Conservation (phyloP, 352 stramenopile genomes). For the Phytophthora sansomeana region DNA sequence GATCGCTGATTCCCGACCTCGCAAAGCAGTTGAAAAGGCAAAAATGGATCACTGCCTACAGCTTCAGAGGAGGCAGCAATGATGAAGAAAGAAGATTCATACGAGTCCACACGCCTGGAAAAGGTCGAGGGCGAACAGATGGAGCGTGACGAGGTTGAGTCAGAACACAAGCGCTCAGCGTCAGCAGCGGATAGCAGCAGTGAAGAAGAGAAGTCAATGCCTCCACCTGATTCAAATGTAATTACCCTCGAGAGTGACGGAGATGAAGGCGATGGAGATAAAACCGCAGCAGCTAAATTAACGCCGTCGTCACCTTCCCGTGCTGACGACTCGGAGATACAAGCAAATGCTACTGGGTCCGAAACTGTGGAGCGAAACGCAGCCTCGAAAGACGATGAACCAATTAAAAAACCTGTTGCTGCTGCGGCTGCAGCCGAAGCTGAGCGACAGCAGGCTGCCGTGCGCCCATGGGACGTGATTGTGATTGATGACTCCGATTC, state of each 20-base stretch:
- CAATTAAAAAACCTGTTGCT: conserved; percentile 7
- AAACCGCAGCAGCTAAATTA: not conserved
- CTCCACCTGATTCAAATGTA: conserved; percentile 4
- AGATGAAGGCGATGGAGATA: conserved; percentile 5
- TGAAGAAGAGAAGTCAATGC: conserved; percentile 10
- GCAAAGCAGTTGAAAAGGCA: not conserved
- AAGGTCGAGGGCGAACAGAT: conserved; percentile 10
- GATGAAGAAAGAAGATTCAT: conserved; percentile 39
- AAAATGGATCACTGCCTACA: conserved; percentile 5
- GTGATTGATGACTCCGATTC: conserved; percentile 69
- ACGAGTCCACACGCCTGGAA: conserved; percentile 15
- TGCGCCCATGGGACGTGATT: conserved; percentile 74
- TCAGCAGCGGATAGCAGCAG: not conserved
- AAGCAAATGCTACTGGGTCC: conserved; percentile 1
- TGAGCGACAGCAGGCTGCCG: conserved; percentile 34
- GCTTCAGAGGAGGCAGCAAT: conserved; percentile 20
- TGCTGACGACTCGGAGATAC: conserved; percentile 2
- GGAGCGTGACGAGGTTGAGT: conserved; percentile 26
- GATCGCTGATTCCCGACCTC: not conserved
- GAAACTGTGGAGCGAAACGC: conserved; percentile 19
- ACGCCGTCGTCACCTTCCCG: conserved; percentile 2
- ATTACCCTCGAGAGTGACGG: conserved; percentile 22
- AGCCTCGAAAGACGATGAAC: not conserved
- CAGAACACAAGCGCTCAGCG: conserved; percentile 1
- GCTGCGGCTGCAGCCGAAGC: conserved; percentile 22